Percentiles rank a stretch among this genome's conserved stretches.
phyloP scores from a whole-genome alignment of 2,329 filamentous ascomycete species.

The Verticillium zaregamsianum region DNA sequence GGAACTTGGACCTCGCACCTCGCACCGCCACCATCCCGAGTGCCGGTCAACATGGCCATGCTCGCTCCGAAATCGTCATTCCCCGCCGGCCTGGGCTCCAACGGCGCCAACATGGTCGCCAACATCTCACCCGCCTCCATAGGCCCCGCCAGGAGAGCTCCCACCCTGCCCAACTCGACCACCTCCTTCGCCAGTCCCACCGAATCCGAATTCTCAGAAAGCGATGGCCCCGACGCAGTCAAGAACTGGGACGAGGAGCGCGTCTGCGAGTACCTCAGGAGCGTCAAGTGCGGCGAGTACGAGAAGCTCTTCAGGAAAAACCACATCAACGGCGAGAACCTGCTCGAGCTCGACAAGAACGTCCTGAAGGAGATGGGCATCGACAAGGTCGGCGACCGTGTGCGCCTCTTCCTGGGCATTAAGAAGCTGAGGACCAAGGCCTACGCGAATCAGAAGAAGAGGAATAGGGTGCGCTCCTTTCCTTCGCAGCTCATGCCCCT shows the following conservation, averaged over 20 bases:
- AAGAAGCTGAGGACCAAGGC: conserved; percentile 77
- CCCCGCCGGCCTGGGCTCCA: conserved; percentile 49
- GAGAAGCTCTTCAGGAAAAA: conserved; percentile 86
- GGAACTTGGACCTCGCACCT: conserved; percentile 1
- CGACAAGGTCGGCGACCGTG: conserved; percentile 94
- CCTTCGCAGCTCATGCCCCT: neutral
- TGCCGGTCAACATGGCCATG: conserved; percentile 60
- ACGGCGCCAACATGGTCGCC: conserved; percentile 35
- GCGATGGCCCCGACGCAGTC: conserved; percentile 69
- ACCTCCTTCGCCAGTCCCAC: conserved; percentile 71
- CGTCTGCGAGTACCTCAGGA: conserved; percentile 86
- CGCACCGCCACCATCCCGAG: neutral
- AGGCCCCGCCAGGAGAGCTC: conserved; percentile 47
- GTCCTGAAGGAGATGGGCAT: conserved; percentile 97
- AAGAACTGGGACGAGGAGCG: conserved; percentile 89
- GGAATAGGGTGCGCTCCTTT: conserved; percentile 66
- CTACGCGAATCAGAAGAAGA: conserved; percentile 73
- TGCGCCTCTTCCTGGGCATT: conserved; percentile 82
- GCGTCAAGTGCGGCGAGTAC: conserved; percentile 91
- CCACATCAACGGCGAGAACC: conserved; percentile 95
- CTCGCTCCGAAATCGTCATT: conserved; percentile 72
- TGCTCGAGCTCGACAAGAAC: conserved; percentile 95
- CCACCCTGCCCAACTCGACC: conserved; percentile 47
- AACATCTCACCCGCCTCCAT: conserved; percentile 43
- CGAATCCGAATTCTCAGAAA: conserved; percentile 80